phyloP scores from a whole-genome alignment of 176 grass and related monocot genomes.

The Hsuehochloa calcarea region DNA sequence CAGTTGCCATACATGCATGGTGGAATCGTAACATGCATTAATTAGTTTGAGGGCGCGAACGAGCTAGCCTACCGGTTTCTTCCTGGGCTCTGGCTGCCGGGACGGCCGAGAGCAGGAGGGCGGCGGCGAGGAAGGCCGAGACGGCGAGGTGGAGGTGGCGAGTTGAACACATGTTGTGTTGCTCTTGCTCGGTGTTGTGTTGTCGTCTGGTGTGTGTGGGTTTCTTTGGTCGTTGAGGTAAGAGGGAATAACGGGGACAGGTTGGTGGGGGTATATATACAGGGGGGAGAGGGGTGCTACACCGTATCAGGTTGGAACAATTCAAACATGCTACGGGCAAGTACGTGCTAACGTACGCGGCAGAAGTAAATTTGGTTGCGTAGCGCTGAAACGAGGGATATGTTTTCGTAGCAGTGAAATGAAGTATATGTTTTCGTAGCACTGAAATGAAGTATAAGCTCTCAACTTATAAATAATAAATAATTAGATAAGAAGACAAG shows the following conservation, averaged over 20 bases:
- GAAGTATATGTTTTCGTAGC: neutral
- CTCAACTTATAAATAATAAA: too few species aligned
- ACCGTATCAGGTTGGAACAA: neutral
- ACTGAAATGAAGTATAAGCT: too few species aligned
- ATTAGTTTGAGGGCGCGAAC: neutral
- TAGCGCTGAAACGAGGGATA: too few species aligned
- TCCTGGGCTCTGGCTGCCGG: conserved; percentile 36
- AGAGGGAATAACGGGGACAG: neutral
- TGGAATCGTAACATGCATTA: neutral
- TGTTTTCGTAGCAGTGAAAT: neutral
- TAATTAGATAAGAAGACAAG: too few species aligned
- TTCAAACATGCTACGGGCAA: neutral
- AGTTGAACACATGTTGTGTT: neutral
- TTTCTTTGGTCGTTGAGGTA: neutral
- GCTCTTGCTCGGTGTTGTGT: neutral
- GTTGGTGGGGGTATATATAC: neutral
- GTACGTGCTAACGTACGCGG: neutral
- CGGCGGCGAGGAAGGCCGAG: neutral
- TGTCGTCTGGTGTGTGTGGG: neutral
- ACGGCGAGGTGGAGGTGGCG: neutral
- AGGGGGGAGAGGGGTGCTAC: neutral
- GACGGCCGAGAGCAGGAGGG: neutral
- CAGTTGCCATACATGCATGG: neutral
- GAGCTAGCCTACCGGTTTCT: conserved; percentile 22
- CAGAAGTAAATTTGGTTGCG: neutral